These are phyloP conservation scores for Arthrobotrys iridis DNA, from an alignment of 2,329 filamentous ascomycete genomes.

Conservation along the genomic window DNA sequence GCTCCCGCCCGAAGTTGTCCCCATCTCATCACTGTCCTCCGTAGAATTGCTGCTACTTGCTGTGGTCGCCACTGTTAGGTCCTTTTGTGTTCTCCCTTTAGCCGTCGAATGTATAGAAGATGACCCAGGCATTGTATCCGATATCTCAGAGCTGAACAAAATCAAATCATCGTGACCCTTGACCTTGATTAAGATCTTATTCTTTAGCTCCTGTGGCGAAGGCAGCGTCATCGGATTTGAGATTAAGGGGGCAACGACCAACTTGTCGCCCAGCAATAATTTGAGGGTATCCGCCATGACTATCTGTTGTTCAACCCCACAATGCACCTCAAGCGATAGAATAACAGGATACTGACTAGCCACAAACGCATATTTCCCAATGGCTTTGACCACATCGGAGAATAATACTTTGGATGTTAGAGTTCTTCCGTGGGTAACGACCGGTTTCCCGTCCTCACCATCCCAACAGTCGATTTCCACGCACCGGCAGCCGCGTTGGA, in stretches of 20 bases:
- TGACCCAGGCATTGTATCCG: conserved; percentile 9
- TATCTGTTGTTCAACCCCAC: conserved; percentile 81
- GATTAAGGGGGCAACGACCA: conserved; percentile 80
- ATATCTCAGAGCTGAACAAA: conserved; percentile 43
- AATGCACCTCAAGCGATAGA: conserved; percentile 95
- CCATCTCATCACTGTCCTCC: conserved; percentile 65
- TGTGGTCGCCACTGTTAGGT: conserved; percentile 8
- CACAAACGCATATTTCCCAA: conserved; percentile 92
- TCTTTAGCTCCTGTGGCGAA: conserved; percentile 83
- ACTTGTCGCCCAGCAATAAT: conserved; percentile 79
- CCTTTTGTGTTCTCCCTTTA: conserved; percentile 17
- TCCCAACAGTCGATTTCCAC: conserved; percentile 99
- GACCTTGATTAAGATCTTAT: conserved; percentile 90
- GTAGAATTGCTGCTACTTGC: conserved; percentile 73
- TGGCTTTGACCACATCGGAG: conserved; percentile 87
- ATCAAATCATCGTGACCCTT: conserved; percentile 66
- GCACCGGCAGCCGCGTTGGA: conserved; percentile 89
- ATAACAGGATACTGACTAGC: conserved; percentile 89
- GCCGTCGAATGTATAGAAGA: not conserved
- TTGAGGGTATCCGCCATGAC: conserved; percentile 91
- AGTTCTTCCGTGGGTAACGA: conserved; percentile 90
- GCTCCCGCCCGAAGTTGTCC: conserved; percentile 51
- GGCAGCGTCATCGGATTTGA: conserved; percentile 76
- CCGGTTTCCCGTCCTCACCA: conserved; percentile 83
- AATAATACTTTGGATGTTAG: conserved; percentile 90